These are phyloP conservation scores for Lactifluus piperatus DNA, from an alignment of 768 basidiomycete species.

Conservation along the genomic window DNA sequence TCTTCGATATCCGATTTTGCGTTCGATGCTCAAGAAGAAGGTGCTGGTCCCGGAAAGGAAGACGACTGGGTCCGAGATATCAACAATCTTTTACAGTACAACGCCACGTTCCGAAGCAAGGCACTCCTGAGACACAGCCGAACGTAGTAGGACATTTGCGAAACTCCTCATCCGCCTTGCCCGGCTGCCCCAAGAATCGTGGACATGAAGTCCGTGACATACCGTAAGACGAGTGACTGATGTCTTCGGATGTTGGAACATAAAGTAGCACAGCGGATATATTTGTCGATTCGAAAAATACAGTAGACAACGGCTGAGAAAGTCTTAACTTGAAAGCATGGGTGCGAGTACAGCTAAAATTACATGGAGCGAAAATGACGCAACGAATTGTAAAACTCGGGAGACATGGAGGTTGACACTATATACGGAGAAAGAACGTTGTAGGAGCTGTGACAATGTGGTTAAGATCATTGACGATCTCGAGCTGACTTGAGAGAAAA, in stretches of 20 bases:
- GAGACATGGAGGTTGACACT: not conserved
- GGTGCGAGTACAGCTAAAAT: not conserved
- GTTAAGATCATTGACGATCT: not conserved
- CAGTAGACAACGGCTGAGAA: not conserved
- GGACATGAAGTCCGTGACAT: not conserved
- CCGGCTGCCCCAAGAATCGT: not conserved
- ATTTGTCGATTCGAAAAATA: not conserved
- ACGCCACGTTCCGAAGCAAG: conserved; percentile 88
- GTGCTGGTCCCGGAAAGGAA: conserved; percentile 70
- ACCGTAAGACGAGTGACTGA: not conserved
- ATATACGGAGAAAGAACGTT: not conserved
- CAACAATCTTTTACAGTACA: conserved; percentile 90
- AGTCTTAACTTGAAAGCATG: not conserved
- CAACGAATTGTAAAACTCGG: not conserved
- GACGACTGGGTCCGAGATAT: conserved; percentile 98
- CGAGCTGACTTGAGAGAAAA: not conserved
- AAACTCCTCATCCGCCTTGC: not conserved
- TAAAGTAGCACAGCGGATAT: not conserved
- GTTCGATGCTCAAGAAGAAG: conserved; percentile 41
- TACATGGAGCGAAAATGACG: not conserved
- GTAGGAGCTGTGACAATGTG: not conserved
- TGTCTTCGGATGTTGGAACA: not conserved
- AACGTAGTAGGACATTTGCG: conserved; percentile 35
- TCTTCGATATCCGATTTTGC: conserved; percentile 59
- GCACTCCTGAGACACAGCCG: conserved; percentile 70